phyloP scores from a whole-genome alignment of 176 grass and related monocot species.

The Lolium multiflorum region DNA sequence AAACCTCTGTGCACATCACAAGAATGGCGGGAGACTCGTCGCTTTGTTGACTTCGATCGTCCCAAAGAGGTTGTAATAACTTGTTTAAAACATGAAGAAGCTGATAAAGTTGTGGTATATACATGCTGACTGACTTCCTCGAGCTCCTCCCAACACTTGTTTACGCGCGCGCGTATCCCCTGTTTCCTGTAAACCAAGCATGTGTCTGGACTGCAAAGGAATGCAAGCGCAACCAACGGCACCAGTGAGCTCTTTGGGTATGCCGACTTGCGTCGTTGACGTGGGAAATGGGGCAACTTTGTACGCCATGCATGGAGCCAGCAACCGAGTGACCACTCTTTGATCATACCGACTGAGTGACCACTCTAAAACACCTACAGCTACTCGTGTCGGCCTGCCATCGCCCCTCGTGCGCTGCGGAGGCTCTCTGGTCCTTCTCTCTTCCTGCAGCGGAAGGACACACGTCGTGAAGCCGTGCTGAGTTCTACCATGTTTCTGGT shows the following conservation, averaged over 20 bases:
- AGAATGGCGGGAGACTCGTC: neutral
- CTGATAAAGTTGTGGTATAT: neutral
- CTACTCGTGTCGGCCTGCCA: neutral
- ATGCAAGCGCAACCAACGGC: no score
- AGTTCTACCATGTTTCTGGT: no score
- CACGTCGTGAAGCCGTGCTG: no score
- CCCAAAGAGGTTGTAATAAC: neutral
- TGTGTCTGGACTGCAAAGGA: neutral
- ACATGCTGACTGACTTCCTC: neutral
- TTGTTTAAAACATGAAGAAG: constrained; percentile 2
- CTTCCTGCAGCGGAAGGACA: neutral
- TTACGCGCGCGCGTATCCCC: neutral
- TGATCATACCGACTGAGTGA: neutral
- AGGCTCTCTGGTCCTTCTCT: neutral
- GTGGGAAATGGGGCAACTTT: neutral
- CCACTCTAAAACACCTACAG: neutral
- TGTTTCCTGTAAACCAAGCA: neutral
- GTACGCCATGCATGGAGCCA: constrained; percentile 29
- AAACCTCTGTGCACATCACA: neutral
- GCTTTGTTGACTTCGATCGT: constrained; percentile 30
- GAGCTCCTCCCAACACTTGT: neutral
- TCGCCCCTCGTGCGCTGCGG: neutral
- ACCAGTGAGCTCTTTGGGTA: no score
- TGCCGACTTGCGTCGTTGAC: no score
- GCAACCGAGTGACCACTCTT: neutral